Conservation (phyloP, 176 grass and related monocot genomes). For the Coix lacrymajobi region DNA sequence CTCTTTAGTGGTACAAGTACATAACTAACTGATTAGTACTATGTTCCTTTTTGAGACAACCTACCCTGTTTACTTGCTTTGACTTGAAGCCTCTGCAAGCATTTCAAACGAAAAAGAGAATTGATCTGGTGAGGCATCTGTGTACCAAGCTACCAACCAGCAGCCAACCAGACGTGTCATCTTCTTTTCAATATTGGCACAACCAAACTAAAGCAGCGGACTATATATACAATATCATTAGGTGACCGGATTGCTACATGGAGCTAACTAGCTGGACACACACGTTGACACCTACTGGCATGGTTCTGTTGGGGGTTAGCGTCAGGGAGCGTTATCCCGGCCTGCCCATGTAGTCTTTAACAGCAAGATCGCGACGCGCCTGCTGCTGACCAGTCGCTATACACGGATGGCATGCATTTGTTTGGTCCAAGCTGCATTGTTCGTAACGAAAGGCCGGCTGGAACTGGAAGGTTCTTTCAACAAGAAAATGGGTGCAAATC, state of each 20-base stretch:
- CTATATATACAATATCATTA: background rate
- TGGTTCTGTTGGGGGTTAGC: slow-evolving; percentile 27
- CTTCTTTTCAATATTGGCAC: background rate
- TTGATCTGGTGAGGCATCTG: background rate
- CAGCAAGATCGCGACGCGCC: background rate
- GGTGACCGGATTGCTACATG: slow-evolving; percentile 13
- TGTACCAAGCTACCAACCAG: slow-evolving; percentile 10
- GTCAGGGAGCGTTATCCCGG: background rate
- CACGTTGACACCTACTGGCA: background rate
- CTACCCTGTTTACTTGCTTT: slow-evolving; percentile 30
- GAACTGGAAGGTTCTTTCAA: background rate
- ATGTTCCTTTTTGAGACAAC: background rate
- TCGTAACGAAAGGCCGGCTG: slow-evolving; percentile 13
- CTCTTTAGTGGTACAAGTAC: too few relatives aligned
- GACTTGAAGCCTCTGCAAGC: slow-evolving; percentile 26
- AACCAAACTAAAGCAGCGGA: background rate
- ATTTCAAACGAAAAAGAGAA: background rate
- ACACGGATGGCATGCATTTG: background rate
- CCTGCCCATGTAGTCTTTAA: background rate
- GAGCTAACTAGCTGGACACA: slow-evolving; percentile 2
- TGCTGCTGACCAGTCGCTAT: background rate
- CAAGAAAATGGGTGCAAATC: background rate
- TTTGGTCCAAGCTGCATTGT: slow-evolving; percentile 13
- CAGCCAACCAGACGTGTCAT: background rate
- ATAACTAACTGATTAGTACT: slow-evolving; percentile 10